Evolutionary conservation across 1,284 basidiomycete genomes (phyloP).

Genomic region (Apiotrichum akiyoshidainum): DNA sequence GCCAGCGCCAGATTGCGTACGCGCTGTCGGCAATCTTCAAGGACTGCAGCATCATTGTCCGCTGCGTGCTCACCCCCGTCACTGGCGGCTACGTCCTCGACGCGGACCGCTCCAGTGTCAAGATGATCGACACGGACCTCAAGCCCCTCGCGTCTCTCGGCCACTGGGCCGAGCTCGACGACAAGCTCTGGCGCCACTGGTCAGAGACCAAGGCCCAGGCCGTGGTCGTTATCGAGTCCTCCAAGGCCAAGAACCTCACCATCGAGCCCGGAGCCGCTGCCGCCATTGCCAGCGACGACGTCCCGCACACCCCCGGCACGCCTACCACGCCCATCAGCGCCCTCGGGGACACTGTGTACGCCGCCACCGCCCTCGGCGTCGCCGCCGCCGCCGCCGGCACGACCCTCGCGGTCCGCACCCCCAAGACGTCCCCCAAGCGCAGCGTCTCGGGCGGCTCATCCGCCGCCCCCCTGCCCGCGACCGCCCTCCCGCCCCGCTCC

Average conservation of each 20-base stretch:
- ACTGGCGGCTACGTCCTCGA: conserved; percentile 19
- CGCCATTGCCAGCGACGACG: background rate
- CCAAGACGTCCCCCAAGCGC: background rate
- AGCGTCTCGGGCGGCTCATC: background rate
- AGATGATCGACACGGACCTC: conserved; percentile 80
- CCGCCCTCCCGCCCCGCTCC: background rate
- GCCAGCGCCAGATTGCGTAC: conserved; percentile 62
- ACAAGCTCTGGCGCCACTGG: conserved; percentile 59
- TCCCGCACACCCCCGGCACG: background rate
- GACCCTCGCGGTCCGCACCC: background rate
- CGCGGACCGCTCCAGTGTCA: conserved; percentile 51
- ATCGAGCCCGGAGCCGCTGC: background rate
- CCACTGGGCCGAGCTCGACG: conserved; percentile 72
- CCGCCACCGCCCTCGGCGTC: background rate
- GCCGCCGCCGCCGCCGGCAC: background rate
- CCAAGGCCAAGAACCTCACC: background rate
- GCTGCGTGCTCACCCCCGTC: conserved; percentile 22
- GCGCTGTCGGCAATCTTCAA: conserved; percentile 90
- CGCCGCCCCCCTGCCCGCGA: background rate
- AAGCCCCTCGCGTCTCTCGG: conserved; percentile 67
- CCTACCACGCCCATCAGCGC: background rate
- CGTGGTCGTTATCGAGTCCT: conserved; percentile 3
- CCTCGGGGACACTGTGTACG: background rate
- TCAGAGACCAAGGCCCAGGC: conserved; percentile 19
- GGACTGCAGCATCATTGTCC: conserved; percentile 85